Evolutionary conservation across 768 basidiomycete genomes (phyloP).

Genomic region (Hygrophorus pudorinus): DNA sequence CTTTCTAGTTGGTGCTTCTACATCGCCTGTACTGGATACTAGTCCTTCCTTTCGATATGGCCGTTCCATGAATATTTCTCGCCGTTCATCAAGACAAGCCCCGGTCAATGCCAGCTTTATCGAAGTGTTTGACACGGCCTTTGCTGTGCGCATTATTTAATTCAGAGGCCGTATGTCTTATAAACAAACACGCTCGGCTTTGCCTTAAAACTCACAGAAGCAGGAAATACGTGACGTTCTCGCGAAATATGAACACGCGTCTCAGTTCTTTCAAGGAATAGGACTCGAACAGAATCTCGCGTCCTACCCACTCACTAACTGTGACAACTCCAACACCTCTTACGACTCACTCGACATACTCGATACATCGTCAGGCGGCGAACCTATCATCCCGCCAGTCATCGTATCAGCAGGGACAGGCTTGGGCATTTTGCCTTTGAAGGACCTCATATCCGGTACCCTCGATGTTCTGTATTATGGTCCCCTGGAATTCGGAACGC

Average conservation of each 20-base stretch:
- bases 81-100: too few species aligned
- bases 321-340: too few species aligned
- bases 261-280: background rate
- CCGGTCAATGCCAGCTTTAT: too few species aligned
- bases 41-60: too few species aligned
- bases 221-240: slow-evolving; percentile 1
- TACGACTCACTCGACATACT: too few species aligned
- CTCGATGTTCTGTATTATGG: slow-evolving; percentile 23
- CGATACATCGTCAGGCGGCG: background rate
- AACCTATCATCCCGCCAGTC: slow-evolving; percentile 1
- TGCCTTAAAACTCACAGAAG: too few species aligned
- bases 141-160: background rate
- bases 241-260: slow-evolving; percentile 5
- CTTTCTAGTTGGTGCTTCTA: too few species aligned
- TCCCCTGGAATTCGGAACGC: slow-evolving; percentile 41
- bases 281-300: slow-evolving; percentile 2
- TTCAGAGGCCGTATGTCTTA: too few species aligned
- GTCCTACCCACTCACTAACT: background rate
- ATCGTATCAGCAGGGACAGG: slow-evolving; percentile 13
- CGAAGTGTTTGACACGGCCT: background rate
- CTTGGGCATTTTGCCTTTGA: slow-evolving; percentile 15
- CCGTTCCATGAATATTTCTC: too few species aligned
- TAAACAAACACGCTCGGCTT: too few species aligned
- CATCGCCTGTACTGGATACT: too few species aligned
- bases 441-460: slow-evolving; percentile 14